These are phyloP conservation scores for Nemania sp. DNA, from an alignment of 2,329 filamentous ascomycete species.

Conservation along the genomic window DNA sequence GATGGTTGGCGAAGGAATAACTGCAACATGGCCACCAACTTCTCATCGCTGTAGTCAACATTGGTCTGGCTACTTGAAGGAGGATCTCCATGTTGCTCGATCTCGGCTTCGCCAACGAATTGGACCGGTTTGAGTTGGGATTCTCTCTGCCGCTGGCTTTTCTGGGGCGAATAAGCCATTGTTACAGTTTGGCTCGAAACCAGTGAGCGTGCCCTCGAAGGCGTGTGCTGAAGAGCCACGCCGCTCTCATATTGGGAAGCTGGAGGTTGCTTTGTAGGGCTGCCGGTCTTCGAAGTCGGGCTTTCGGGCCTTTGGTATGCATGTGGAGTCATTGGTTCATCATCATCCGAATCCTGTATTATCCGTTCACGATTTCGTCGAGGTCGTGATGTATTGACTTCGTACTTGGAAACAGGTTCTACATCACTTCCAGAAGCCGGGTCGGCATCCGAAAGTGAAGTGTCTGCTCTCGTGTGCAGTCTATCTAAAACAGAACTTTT, in stretches of 20 bases:
- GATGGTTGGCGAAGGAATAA: slow-evolving; percentile 42
- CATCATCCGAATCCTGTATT: slow-evolving; percentile 62
- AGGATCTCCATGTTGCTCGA: slow-evolving; percentile 19
- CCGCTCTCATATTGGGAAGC: slow-evolving; percentile 23
- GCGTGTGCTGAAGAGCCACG: slow-evolving; percentile 33
- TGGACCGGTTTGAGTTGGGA: slow-evolving; percentile 18
- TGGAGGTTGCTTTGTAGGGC: slow-evolving; percentile 22
- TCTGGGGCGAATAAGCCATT: slow-evolving; percentile 29
- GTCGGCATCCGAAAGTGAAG: slow-evolving; percentile 20
- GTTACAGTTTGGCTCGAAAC: slow-evolving; percentile 20
- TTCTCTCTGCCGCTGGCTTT: slow-evolving; percentile 20
- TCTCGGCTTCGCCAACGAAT: slow-evolving; percentile 9
- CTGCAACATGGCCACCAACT: slow-evolving; percentile 42
- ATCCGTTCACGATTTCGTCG: slow-evolving; percentile 42
- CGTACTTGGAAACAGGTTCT: slow-evolving; percentile 23
- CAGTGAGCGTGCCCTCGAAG: slow-evolving; percentile 29
- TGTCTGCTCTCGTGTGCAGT: slow-evolving; percentile 5
- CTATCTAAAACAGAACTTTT: slow-evolving; percentile 24
- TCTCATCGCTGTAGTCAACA: slow-evolving; percentile 34
- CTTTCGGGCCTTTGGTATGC: slow-evolving; percentile 41
- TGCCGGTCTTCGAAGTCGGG: slow-evolving; percentile 29
- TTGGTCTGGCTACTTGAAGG: slow-evolving; percentile 20
- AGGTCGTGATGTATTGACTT: slow-evolving; percentile 27
- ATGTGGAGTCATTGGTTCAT: slow-evolving; percentile 53
- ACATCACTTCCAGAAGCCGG: slow-evolving; percentile 25